A percentile compares a stretch with the other conserved stretches of the same genome.
These are phyloP conservation scores for Penicillium cinerascens DNA, from an alignment of 495 filamentous ascomycete genomes.

Conservation along the genomic window DNA sequence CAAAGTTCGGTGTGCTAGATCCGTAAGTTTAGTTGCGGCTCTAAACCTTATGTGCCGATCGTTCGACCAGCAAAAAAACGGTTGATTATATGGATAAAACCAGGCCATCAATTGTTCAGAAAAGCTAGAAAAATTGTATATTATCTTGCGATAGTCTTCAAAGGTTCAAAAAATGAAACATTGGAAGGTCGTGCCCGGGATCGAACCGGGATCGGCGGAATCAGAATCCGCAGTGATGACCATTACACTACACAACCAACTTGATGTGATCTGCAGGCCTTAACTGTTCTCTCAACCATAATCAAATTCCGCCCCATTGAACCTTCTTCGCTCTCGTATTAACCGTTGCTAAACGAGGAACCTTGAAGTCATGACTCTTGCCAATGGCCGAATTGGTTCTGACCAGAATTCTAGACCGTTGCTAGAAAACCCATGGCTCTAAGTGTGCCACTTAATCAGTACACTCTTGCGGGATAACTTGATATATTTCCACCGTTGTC, in stretches of 20 bases:
- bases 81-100: neutral
- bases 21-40: neutral
- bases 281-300: too few relatives aligned
- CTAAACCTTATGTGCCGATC: neutral
- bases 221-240: slow-evolving; percentile 38
- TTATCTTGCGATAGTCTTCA: too few relatives aligned
- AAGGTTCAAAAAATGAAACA: neutral
- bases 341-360: neutral
- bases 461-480: neutral
- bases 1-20: neutral
- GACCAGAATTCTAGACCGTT: neutral
- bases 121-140: neutral
- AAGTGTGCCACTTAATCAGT: neutral
- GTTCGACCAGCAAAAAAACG: neutral
- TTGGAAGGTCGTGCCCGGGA: slow-evolving; percentile 35
- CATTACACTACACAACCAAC: slow-evolving; percentile 15
- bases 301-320: too few relatives aligned
- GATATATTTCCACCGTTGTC: neutral
- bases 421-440: neutral
- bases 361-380: neutral
- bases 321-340: neutral
- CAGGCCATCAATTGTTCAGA: neutral
- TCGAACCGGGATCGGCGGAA: slow-evolving; percentile 39
- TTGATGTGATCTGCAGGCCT: neutral
- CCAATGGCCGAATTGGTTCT: neutral